Evolutionary conservation across 1,284 basidiomycete species (phyloP), one percentile per base, ranked within the genome.

Genomic region (Ceratobasidium sp.): DNA sequence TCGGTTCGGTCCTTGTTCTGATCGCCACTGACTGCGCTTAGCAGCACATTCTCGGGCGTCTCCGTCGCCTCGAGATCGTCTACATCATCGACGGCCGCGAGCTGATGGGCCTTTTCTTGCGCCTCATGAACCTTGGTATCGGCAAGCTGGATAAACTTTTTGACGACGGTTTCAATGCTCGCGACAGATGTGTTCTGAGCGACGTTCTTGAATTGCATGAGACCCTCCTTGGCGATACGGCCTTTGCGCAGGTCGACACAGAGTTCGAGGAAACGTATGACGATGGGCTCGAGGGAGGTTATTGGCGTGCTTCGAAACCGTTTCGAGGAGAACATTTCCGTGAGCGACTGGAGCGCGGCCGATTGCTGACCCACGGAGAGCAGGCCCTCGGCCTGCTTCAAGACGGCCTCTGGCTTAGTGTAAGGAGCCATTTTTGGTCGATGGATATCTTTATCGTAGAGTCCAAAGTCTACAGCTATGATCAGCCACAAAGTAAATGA

Each of bases 201-300:
- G 77, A 96, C 95, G 81, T 97, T 97, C 86, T 96, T 97, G 88
- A 92, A 98, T 82, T 96, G 93, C 90, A 95, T 94, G 61, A 99
- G 88, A 39, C 95, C 97, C 80, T 98, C 95, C 82, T 98, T 97
- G 24, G 95, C 97, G 39, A 93, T 92, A 41, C 95, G 88, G 2
- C 96, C 96, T 82, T 97, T 96, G 78, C 96, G 91, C 86, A 98
- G 91, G 75, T 95, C 92, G 76, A 99, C 96, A 81, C 96, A 99
- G 76, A 99, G 92, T 81, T 98, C 95, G 85, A 98, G 88, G 81
- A 93, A 94, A 64, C 94, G 91, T 77, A 95, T 84, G 88, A 98
- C 93, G 83, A 99, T 98, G 76, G 98, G 98, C 83, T 99, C 97
- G 73, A 99, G 89, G 9, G 93, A 90, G 5, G 90, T 85, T 48